These are phyloP conservation scores for Teratosphaeria nubilosa DNA, from an alignment of 2,329 filamentous ascomycete species.

Conservation along the genomic window DNA sequence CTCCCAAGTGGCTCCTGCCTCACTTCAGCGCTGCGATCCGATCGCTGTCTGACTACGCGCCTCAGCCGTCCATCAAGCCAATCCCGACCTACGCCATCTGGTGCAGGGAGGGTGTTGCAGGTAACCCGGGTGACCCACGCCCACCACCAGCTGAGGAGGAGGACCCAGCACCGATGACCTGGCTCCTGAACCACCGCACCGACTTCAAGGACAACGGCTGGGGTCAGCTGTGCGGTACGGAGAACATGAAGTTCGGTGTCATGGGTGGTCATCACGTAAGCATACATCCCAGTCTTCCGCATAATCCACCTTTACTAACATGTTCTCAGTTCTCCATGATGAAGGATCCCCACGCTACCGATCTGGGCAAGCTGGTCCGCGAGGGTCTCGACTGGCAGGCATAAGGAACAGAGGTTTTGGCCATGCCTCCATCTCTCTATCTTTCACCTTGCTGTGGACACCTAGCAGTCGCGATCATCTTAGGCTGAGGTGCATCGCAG, in stretches of 20 bases:
- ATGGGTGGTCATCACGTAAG: conserved; percentile 57
- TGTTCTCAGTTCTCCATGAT: conserved; percentile 55
- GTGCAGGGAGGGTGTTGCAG: conserved; percentile 63
- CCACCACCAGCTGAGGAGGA: conserved; percentile 51
- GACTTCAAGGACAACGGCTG: conserved; percentile 63
- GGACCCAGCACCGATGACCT: conserved; percentile 47
- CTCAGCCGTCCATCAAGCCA: conserved; percentile 51
- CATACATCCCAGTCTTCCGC: background rate
- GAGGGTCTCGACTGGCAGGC: conserved; percentile 28
- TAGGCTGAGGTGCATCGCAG: conserved; percentile 17
- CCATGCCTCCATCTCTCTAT: conserved; percentile 5
- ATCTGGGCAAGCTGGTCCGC: conserved; percentile 33
- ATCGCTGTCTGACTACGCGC: conserved; percentile 59
- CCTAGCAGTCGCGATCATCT: conserved; percentile 11
- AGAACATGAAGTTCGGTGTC: conserved; percentile 54
- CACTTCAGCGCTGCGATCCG: conserved; percentile 62
- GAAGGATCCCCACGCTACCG: conserved; percentile 43
- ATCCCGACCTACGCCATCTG: conserved; percentile 56
- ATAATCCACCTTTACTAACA: background rate
- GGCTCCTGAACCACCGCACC: conserved; percentile 62
- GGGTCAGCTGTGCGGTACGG: conserved; percentile 53
- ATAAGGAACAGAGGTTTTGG: conserved; percentile 6
- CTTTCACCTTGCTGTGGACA: conserved; percentile 10
- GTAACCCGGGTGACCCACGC: conserved; percentile 53
- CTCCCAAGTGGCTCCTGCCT: conserved; percentile 62